Base-by-base conservation (phyloP, 2,329 filamentous ascomycete genomes). In the Helicocarpus griseus region DNA sequence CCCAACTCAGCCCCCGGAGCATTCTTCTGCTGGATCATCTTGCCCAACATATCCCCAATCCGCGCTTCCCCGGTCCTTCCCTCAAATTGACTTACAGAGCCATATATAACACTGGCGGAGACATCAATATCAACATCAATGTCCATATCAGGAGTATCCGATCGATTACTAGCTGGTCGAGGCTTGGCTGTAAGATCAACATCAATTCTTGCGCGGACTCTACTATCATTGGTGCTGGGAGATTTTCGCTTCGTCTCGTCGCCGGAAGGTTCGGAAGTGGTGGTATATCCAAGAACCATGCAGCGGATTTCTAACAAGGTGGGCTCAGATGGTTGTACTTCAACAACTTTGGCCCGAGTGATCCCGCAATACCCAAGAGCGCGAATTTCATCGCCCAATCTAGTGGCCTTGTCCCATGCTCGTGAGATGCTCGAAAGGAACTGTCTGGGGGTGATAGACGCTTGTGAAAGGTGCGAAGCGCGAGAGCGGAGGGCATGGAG, bases 331-430 rank as follows among this genome's bases (percentile, higher is more conserved):
- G 57, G 56, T 1, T 56, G 55, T 17, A 59, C 58, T 7, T 62
- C 57, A 11, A 68, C 61, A 1, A 58, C 58, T 28, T 70, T 59
- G 7, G 58, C 62, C 22, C 67, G 61, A 9, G 71, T 73, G n/a
- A 74, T 65, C 28, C 72, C 72, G 50, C 67, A 69, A 54, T 72
- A 70, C 54, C 66, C 68, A 13, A 75, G 65, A 57, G 72, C 65
- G 45, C 68, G 69, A 35, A 72, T 63, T 55, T 75, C 72, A 52
- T 73, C 66, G 48, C 72, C 67, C 6, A 74, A 60, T 4, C 60
- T 64, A 41, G 63, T 60, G 2, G 66, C 64, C 38, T 66, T 61
- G 54, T 70, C 62, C 72, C 72, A 75, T n/a, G 69, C 69, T 40
- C 63, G 55, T 7, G 70, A 69, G 17, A 74, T 62, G 48, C 70